A percentile compares a stretch with the other conserved stretches of the same genome.
phyloP scores from a whole-genome alignment of 495 filamentous ascomycete genomes.

The Hamigera avellanea region DNA sequence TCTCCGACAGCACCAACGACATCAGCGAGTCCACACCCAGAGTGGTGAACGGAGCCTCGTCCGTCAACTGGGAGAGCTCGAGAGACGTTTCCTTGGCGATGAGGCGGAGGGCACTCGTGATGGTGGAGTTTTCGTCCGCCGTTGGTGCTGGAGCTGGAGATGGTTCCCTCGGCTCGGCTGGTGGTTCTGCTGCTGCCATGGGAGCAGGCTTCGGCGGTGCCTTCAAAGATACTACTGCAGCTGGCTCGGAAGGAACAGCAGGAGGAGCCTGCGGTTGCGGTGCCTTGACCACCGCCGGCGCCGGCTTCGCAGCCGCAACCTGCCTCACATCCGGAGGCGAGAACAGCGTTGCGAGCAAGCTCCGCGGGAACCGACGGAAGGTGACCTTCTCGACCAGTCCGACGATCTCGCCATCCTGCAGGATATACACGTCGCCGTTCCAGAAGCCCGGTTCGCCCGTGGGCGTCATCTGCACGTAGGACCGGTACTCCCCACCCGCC shows the following conservation, averaged over 20 bases:
- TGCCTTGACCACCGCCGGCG: no score
- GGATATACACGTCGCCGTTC: slow-evolving; percentile 29
- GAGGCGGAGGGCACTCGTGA: slow-evolving; percentile 11
- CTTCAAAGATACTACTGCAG: neutral
- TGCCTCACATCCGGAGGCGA: slow-evolving; percentile 9
- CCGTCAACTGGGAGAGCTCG: slow-evolving; percentile 16
- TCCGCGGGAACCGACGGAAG: slow-evolving; percentile 19
- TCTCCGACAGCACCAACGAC: slow-evolving; percentile 26
- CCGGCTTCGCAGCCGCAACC: neutral
- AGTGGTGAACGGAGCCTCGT: slow-evolving; percentile 18
- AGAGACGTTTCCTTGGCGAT: slow-evolving; percentile 29
- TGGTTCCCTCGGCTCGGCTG: neutral
- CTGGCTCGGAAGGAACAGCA: neutral
- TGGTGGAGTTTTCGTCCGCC: neutral
- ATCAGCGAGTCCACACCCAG: slow-evolving; percentile 34
- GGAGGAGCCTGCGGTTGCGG: neutral
- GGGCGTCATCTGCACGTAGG: slow-evolving; percentile 31
- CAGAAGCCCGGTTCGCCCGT: slow-evolving; percentile 14
- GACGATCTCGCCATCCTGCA: slow-evolving; percentile 21
- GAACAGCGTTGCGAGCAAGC: slow-evolving; percentile 25
- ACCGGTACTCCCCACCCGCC: slow-evolving; percentile 19
- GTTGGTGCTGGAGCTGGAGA: neutral
- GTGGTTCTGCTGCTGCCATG: no score
- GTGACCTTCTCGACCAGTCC: slow-evolving; percentile 21
- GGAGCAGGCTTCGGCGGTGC: no score